Evolutionary conservation across 345 rosid species (phyloP).

Genomic region (Dimocarpus longan): DNA sequence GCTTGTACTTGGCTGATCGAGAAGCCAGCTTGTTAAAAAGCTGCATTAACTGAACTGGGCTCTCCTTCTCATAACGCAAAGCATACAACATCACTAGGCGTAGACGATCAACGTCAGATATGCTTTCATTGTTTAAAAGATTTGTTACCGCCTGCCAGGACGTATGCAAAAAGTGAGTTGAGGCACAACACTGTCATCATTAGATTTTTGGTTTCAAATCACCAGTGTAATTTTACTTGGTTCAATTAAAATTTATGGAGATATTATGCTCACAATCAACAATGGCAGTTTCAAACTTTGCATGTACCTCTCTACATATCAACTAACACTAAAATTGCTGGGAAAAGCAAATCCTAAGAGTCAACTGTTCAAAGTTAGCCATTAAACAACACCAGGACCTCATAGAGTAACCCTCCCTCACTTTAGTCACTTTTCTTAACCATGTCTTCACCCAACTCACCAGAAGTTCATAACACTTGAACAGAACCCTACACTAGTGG

Average conservation of each 20-base stretch:
- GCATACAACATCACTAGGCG: slow-evolving; percentile 95
- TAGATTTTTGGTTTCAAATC: not conserved
- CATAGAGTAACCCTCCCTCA: not conserved
- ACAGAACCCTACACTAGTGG: not conserved
- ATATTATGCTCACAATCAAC: not conserved
- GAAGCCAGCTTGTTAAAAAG: slow-evolving; percentile 90
- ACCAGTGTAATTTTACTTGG: not conserved
- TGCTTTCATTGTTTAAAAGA: slow-evolving; percentile 79
- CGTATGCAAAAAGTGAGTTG: slow-evolving; percentile 28
- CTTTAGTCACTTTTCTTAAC: not conserved
- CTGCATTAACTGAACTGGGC: slow-evolving; percentile 97
- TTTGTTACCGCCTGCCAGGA: slow-evolving; percentile 85
- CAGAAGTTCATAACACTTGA: not conserved
- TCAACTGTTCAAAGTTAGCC: not conserved
- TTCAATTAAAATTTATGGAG: not conserved
- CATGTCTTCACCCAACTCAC: not conserved
- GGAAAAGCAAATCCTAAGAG: not conserved
- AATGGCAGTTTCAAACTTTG: not conserved
- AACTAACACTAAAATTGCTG: not conserved
- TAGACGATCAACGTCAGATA: slow-evolving; percentile 82
- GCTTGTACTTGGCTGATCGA: slow-evolving; percentile 88
- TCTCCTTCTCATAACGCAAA: slow-evolving; percentile 95
- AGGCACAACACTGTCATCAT: slow-evolving; percentile 13
- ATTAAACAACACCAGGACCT: not conserved
- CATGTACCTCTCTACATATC: not conserved